Evolutionary conservation across 805 yeast species (phyloP).

Genomic region (Hyphopichia homilentoma): DNA sequence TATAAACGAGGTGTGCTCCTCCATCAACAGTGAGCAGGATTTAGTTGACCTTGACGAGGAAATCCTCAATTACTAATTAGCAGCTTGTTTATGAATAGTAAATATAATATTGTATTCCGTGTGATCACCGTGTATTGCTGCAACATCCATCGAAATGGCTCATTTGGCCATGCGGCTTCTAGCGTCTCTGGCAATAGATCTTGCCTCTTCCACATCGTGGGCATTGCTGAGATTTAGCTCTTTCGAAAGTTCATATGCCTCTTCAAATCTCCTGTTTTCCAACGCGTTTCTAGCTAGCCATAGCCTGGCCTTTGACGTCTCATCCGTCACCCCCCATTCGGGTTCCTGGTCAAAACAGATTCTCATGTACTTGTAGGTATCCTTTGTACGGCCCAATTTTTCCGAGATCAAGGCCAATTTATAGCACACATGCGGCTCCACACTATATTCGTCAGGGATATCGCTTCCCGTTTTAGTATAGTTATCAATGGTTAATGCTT

Average conservation of each 20-base stretch:
- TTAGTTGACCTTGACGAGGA: no score
- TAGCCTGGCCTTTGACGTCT: constrained; percentile 72
- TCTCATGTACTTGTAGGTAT: constrained; percentile 61
- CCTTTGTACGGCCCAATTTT: constrained; percentile 46
- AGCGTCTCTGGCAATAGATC: constrained; percentile 78
- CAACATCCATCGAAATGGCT: no score
- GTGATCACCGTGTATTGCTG: no score
- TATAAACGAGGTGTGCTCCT: not conserved
- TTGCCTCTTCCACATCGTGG: constrained; percentile 84
- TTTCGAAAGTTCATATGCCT: constrained; percentile 70
- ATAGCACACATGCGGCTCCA: constrained; percentile 51
- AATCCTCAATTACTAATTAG: no score
- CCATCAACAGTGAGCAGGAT: no score
- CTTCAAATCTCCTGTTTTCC: constrained; percentile 51
- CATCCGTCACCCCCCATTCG: constrained; percentile 66
- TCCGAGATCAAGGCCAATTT: constrained; percentile 69
- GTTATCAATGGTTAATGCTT: constrained; percentile 61
- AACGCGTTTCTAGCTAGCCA: constrained; percentile 81
- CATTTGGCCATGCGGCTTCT: constrained; percentile 43
- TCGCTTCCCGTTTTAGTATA: constrained; percentile 13
- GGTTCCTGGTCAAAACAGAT: constrained; percentile 62
- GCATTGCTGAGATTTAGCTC: constrained; percentile 68
- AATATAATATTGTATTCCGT: no score
- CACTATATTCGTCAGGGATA: constrained; percentile 7
- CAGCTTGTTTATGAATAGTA: no score